Conservation (phyloP, 1,284 basidiomycete species). For the Stereum hirsutum region DNA sequence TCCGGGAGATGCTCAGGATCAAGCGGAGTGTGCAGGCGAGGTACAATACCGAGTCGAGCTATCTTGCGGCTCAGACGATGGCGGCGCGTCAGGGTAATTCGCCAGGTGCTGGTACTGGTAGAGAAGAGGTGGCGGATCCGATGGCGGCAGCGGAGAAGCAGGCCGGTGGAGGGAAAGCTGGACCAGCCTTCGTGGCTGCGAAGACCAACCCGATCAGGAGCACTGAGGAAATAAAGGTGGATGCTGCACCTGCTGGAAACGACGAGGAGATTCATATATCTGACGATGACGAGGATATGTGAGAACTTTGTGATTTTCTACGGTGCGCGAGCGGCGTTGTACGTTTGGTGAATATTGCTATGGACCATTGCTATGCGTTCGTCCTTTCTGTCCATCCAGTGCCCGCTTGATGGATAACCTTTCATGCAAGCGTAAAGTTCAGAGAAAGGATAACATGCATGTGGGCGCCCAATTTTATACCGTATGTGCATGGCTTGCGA, state of each 20-base stretch:
- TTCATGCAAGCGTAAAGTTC: too few species aligned
- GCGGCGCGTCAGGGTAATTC: conserved; percentile 49
- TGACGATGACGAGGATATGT: conserved; percentile 66
- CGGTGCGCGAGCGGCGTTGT: too few species aligned
- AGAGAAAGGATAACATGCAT: too few species aligned
- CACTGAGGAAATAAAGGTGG: too few species aligned
- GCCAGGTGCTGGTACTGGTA: not conserved
- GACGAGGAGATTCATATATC: conserved; percentile 79
- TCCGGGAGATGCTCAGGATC: conserved; percentile 97
- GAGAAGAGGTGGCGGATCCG: conserved; percentile 34
- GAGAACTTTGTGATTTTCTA: conserved; percentile 13
- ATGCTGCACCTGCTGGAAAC: conserved; percentile 36
- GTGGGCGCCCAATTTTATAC: too few species aligned
- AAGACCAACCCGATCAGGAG: conserved; percentile 17
- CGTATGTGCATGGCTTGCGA: too few species aligned
- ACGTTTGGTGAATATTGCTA: too few species aligned
- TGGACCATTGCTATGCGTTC: too few species aligned
- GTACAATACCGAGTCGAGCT: conserved; percentile 94
- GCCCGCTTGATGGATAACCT: too few species aligned
- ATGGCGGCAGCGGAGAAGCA: conserved; percentile 57
- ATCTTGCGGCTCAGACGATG: conserved; percentile 79
- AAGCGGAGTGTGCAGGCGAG: conserved; percentile 97
- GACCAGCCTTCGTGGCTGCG: conserved; percentile 28
- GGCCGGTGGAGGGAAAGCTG: conserved; percentile 22
- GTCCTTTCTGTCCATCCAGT: too few species aligned